Evolutionary conservation across 2,329 filamentous ascomycete genomes (phyloP).

Genomic region (Botryotinia globosa): DNA sequence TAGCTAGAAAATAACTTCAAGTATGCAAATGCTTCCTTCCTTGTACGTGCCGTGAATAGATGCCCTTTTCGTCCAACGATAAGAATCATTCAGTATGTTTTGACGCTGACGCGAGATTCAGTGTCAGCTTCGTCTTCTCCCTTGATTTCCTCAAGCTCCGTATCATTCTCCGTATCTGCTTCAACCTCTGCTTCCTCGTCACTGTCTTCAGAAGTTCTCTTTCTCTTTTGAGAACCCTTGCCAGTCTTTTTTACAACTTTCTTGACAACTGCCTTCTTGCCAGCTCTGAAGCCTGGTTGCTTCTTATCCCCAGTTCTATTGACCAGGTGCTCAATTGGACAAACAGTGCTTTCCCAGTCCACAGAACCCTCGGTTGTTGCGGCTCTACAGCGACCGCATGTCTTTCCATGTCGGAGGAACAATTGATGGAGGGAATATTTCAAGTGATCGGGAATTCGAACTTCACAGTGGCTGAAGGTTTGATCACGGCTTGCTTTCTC

Average conservation of each 20-base stretch:
- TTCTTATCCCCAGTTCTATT: conserved; percentile 55
- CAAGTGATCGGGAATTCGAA: conserved; percentile 49
- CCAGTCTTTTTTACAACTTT: conserved; percentile 17
- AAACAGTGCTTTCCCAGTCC: conserved; percentile 59
- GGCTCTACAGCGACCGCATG: conserved; percentile 47
- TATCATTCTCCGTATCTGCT: background rate
- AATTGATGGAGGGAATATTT: conserved; percentile 57
- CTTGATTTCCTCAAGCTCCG: background rate
- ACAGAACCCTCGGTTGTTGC: conserved; percentile 56
- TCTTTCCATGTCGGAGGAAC: conserved; percentile 52
- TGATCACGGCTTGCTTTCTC: conserved; percentile 45
- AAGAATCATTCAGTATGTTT: background rate
- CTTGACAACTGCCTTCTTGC: conserved; percentile 2
- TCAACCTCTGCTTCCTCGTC: conserved; percentile 23
- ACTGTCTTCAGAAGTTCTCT: conserved; percentile 24
- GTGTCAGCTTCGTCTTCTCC: background rate
- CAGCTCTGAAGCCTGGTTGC: conserved; percentile 13
- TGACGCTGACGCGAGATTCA: background rate
- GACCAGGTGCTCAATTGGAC: conserved; percentile 62
- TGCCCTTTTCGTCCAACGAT: no score
- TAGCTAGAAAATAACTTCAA: background rate
- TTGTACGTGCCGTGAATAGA: background rate
- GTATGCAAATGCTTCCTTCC: background rate
- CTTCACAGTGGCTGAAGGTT: conserved; percentile 53
- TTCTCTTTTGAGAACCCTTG: conserved; percentile 21